These are phyloP conservation scores for Beauveria sp. DNA, from an alignment of 2,329 filamentous ascomycete genomes.

Conservation along the genomic window DNA sequence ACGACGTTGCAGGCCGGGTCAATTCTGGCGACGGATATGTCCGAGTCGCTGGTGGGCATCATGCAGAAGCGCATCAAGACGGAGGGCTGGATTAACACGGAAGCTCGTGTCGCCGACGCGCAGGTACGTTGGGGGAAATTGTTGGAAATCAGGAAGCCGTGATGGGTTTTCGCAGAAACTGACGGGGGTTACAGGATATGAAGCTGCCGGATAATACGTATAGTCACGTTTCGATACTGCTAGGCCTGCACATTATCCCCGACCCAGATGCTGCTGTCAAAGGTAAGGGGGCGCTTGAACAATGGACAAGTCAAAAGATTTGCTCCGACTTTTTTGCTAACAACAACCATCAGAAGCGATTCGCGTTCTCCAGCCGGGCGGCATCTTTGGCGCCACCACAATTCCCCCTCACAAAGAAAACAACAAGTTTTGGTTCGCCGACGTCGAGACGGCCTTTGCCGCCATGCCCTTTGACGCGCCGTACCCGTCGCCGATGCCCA, in stretches of 20 bases:
- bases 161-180: background rate
- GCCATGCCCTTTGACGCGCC: conserved; percentile 34
- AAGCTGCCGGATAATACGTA: conserved; percentile 30
- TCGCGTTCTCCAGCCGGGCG: conserved; percentile 31
- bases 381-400: conserved; percentile 30
- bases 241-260: conserved; percentile 40
- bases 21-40: conserved; percentile 43
- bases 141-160: no score
- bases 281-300: conserved; percentile 16
- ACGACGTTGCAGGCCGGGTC: conserved; percentile 34
- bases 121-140: conserved; percentile 26
- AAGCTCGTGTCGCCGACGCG: conserved; percentile 37
- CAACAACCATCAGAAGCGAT: conserved; percentile 24
- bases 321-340: background rate
- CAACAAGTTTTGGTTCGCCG: conserved; percentile 28
- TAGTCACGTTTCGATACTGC: conserved; percentile 38
- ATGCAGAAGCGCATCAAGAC: conserved; percentile 29
- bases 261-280: conserved; percentile 26
- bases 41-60: conserved; percentile 33
- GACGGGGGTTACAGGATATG: conserved; percentile 26
- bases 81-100: conserved; percentile 39
- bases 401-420: conserved; percentile 26
- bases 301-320: no score
- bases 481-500: conserved; percentile 24
- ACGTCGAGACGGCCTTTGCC: conserved; percentile 31